phyloP scores from a whole-genome alignment of 306 rosid species.

The Calophaca sinica region DNA sequence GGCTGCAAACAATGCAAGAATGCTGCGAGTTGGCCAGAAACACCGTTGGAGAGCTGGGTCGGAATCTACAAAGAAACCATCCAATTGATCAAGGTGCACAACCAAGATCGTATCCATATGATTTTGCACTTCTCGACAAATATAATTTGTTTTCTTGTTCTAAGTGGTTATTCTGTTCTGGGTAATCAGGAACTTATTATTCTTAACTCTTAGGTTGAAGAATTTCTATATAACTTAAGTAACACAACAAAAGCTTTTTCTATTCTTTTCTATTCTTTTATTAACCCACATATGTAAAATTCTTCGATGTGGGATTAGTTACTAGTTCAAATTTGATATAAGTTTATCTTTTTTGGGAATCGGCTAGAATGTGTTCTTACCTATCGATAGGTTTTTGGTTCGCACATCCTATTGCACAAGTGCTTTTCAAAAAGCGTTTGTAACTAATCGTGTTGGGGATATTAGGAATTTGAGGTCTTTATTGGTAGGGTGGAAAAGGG shows the following conservation, averaged over 20 bases:
- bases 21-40: background rate
- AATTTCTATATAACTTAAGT: background rate
- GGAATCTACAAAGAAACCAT: background rate
- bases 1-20: background rate
- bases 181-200: background rate
- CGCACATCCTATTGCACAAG: too few species aligned
- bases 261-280: background rate
- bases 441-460: too few species aligned
- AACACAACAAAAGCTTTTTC: background rate
- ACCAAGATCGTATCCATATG: background rate
- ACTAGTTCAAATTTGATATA: too few species aligned
- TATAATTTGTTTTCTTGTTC: background rate
- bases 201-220: background rate
- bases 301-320: too few species aligned
- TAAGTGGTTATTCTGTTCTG: background rate
- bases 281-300: too few species aligned
- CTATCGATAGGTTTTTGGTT: too few species aligned
- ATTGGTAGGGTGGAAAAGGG: conserved; percentile 1
- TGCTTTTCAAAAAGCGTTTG: too few species aligned
- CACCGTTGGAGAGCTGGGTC: background rate
- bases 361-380: too few species aligned
- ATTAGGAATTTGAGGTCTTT: too few species aligned
- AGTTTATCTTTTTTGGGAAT: too few species aligned
- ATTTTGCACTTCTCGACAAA: background rate
- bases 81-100: background rate